These are phyloP conservation scores for Fusarium tricinctum DNA, from an alignment of 2,329 filamentous ascomycete genomes.

Conservation along the genomic window DNA sequence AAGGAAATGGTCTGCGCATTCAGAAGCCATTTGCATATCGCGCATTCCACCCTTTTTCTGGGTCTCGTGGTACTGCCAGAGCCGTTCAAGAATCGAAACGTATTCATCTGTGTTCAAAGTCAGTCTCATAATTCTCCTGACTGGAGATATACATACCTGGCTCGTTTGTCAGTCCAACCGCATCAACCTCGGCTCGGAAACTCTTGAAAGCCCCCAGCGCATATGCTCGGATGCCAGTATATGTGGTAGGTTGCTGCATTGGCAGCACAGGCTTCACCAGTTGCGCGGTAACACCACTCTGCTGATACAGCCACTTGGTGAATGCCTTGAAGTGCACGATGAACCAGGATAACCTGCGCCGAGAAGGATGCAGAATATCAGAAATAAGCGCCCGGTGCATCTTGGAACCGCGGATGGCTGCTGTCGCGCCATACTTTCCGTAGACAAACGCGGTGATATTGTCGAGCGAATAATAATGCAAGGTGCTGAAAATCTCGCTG, in stretches of 20 bases:
- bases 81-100: slow-evolving; percentile 55
- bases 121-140: not conserved
- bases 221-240: slow-evolving; percentile 33
- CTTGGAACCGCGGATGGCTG: slow-evolving; percentile 28
- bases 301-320: slow-evolving; percentile 39
- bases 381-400: slow-evolving; percentile 25
- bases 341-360: slow-evolving; percentile 37
- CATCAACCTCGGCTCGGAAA: slow-evolving; percentile 20
- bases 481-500: slow-evolving; percentile 38
- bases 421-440: slow-evolving; percentile 33
- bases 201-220: slow-evolving; percentile 28
- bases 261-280: slow-evolving; percentile 28
- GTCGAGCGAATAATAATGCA: slow-evolving; percentile 39
- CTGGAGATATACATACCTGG: not conserved
- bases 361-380: slow-evolving; percentile 38
- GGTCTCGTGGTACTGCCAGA: slow-evolving; percentile 54
- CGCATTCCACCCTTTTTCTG: slow-evolving; percentile 51
- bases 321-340: slow-evolving; percentile 21
- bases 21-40: slow-evolving; percentile 64
- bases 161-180: not conserved
- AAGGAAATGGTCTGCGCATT: slow-evolving; percentile 66
- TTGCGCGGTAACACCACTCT: not conserved
- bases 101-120: slow-evolving; percentile 18
- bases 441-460: slow-evolving; percentile 39
- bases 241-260: slow-evolving; percentile 41